phyloP scores from a whole-genome alignment of 805 yeast genomes.

The Clavispora phyllophila region DNA sequence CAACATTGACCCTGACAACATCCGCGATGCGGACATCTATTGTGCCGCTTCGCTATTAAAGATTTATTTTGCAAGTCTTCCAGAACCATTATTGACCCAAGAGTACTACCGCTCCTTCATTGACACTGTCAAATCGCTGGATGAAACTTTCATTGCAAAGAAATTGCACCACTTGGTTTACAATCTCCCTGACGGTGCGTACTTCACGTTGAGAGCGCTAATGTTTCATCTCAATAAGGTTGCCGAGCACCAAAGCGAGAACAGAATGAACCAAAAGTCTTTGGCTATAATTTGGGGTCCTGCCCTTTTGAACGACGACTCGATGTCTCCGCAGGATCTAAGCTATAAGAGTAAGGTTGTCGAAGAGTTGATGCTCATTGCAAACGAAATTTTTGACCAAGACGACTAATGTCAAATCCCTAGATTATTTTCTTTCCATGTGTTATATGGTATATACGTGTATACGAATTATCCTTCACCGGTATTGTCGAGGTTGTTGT shows the following conservation, averaged over 20 bases:
- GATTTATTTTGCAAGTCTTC: conserved; percentile 75
- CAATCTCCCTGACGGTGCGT: conserved; percentile 89
- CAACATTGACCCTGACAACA: conserved; percentile 34
- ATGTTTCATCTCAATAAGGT: conserved; percentile 81
- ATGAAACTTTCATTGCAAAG: conserved; percentile 47
- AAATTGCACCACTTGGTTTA: conserved; percentile 86
- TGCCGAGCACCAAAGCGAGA: conserved; percentile 52
- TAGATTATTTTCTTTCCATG: background rate
- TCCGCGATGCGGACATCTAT: conserved; percentile 77
- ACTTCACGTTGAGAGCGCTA: conserved; percentile 82
- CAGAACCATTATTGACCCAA: conserved; percentile 76
- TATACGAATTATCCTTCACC: background rate
- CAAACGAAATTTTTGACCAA: conserved; percentile 65
- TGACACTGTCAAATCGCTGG: conserved; percentile 54
- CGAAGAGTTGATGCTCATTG: conserved; percentile 79
- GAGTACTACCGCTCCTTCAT: conserved; percentile 60
- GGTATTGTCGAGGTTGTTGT: background rate
- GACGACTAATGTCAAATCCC: conserved; percentile 19
- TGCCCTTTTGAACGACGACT: conserved; percentile 64
- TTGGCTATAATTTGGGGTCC: conserved; percentile 96
- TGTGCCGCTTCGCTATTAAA: conserved; percentile 85
- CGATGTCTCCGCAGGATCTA: conserved; percentile 64
- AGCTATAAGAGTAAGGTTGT: conserved; percentile 71
- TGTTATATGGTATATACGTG: background rate
- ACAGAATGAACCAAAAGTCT: conserved; percentile 79